Evolutionary conservation across 2,329 filamentous ascomycete genomes (phyloP), one percentile per base, ranked within the genome.

Genomic region (Colletotrichum salicis): DNA sequence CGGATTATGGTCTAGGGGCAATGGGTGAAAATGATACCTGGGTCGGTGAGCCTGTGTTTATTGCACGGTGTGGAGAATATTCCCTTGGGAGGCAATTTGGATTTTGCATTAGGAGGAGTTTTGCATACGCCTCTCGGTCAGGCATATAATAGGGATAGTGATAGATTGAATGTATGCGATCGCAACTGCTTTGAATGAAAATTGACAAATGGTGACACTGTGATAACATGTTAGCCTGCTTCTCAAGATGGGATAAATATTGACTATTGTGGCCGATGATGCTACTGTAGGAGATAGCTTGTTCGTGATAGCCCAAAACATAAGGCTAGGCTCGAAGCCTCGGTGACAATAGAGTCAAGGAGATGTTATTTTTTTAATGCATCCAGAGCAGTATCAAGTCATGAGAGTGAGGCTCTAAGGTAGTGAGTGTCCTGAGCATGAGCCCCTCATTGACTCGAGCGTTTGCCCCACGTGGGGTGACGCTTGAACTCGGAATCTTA

Each of bases 1-100:
- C 15, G 62, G 24, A 33, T 22, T 35, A 31, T 24, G 12, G 52
- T 29, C 3, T 4, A 29, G 4, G 22, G 52, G 27, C 55, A 58
- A 45, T 37, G 56, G 37, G 57, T 29, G 51, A 64, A 48, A 64
- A 72, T 70, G 70, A 70, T 72, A 72, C 65, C 65, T 70, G 35
- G 55, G 65, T 61, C 45, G 37, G 19, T 56, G 45, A 70, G 59
- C 60, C 48, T 64, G 70, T 55, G 41, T 48, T 35, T 24, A 13
- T 29, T 54, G 69, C 66, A 72, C 37, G 65, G 55, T 54, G 48
- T 33, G 65, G 48, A 57, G 8, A 57, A 13, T 12, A 41, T 54
- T 64, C 54, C 29, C 45, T 57, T 54, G 10, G 65, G 22, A 60
- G 52, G 55, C 55, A 72, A 61, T 64, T 55, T 59, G 27, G 31